Evolutionary conservation across 768 basidiomycete genomes (phyloP).

Genomic region (Astraeus odoratus): DNA sequence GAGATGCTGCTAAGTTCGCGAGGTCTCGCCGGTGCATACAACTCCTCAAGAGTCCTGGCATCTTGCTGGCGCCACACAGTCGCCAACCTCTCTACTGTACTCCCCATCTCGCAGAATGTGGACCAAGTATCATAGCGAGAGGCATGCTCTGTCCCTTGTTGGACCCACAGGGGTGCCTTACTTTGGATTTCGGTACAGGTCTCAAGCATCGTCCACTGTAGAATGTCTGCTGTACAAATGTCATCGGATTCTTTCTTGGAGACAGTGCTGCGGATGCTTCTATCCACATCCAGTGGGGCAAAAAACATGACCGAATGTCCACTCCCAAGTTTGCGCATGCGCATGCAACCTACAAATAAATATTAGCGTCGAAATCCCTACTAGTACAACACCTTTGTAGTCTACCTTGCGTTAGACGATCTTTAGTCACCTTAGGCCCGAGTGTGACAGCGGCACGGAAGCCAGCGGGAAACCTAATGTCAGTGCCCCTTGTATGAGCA

Average conservation of each 20-base stretch:
- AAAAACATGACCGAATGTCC: conserved; percentile 45
- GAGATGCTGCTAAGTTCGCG: not conserved
- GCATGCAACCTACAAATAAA: conserved; percentile 39
- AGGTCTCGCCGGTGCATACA: conserved; percentile 19
- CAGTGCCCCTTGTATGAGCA: conserved; percentile 34
- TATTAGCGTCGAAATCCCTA: not conserved
- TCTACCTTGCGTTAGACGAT: conserved; percentile 29
- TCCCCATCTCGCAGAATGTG: not conserved
- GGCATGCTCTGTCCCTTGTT: conserved; percentile 26
- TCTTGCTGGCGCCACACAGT: conserved; percentile 35
- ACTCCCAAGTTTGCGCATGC: conserved; percentile 43
- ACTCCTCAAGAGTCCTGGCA: conserved; percentile 30
- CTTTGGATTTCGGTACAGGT: conserved; percentile 38
- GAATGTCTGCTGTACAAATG: conserved; percentile 25
- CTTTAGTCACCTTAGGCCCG: conserved; percentile 32
- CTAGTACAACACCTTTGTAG: not conserved
- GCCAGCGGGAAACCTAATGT: conserved; percentile 28
- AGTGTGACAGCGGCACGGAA: conserved; percentile 33
- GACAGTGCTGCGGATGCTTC: conserved; percentile 26
- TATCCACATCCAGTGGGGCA: conserved; percentile 36
- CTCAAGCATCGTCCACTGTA: conserved; percentile 39
- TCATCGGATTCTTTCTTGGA: conserved; percentile 1
- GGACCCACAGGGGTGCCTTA: conserved; percentile 35
- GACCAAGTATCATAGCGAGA: conserved; percentile 15
- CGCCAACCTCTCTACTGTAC: conserved; percentile 1